Percentiles rank a stretch among this genome's conserved stretches.
Conservation (phyloP, 2,329 filamentous ascomycete species). For the Blastomyces gilchristii region DNA sequence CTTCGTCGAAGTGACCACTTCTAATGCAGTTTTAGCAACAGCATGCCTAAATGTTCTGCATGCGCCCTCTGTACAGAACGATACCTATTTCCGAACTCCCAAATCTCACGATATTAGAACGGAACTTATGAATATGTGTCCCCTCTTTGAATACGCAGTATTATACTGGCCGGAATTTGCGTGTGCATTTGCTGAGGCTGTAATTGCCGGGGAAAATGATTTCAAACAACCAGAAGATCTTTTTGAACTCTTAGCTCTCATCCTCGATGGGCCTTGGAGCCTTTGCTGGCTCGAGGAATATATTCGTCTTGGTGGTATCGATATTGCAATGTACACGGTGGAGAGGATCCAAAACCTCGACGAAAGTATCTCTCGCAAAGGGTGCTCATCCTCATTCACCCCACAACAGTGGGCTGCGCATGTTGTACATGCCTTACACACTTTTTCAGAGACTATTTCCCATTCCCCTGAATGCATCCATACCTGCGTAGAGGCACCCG, state of each 20-base stretch:
- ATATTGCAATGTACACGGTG: conserved; percentile 7
- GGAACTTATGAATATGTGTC: conserved; percentile 2
- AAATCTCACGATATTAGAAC: not conserved
- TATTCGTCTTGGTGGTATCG: conserved; percentile 7
- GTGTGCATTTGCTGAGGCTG: not conserved
- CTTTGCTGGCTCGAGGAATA: conserved; percentile 9
- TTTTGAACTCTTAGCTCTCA: conserved; percentile 7
- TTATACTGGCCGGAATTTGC: conserved; percentile 10
- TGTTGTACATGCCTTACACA: conserved; percentile 7
- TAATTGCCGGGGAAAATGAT: not conserved
- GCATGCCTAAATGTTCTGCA: conserved; percentile 7
- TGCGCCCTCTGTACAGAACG: not conserved
- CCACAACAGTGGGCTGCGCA: conserved; percentile 6
- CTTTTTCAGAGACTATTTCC: conserved; percentile 8
- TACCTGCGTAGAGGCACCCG: conserved; percentile 1
- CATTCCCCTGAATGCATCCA: conserved; percentile 5
- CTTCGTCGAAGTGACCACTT: conserved; percentile 2
- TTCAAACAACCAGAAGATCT: not conserved
- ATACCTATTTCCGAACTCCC: conserved; percentile 5
- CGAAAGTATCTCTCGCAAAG: not conserved
- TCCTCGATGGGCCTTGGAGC: conserved; percentile 5
- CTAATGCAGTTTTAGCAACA: conserved; percentile 5
- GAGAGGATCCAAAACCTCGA: conserved; percentile 6
- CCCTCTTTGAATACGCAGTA: conserved; percentile 8
- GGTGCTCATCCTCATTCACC: conserved; percentile 1